Evolutionary conservation across 2,329 filamentous ascomycete genomes (phyloP).

Genomic region (Periconia sp.): DNA sequence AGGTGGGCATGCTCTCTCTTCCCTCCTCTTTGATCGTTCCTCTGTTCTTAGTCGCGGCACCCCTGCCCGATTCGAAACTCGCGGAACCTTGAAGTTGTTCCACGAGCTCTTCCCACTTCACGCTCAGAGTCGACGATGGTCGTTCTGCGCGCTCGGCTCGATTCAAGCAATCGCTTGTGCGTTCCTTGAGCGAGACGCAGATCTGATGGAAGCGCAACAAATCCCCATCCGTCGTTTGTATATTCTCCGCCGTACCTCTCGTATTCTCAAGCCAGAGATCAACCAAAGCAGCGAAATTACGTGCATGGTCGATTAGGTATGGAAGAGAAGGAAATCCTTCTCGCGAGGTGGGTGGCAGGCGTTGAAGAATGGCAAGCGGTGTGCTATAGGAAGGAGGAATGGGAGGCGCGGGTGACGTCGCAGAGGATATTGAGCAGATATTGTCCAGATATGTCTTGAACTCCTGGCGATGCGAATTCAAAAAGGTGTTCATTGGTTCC

Average conservation of each 20-base stretch:
- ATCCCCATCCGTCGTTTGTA: conserved; percentile 51
- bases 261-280: conserved; percentile 75
- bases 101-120: conserved; percentile 61
- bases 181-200: conserved; percentile 54
- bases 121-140: conserved; percentile 54
- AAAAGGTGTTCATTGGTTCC: conserved; percentile 95
- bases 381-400: conserved; percentile 89
- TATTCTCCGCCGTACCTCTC: conserved; percentile 42
- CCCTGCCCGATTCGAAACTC: conserved; percentile 37
- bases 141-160: conserved; percentile 60
- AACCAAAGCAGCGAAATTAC: conserved; percentile 83
- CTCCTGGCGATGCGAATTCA: conserved; percentile 74
- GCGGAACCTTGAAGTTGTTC: conserved; percentile 50
- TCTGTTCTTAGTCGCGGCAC: conserved; percentile 39
- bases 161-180: conserved; percentile 58
- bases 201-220: conserved; percentile 57
- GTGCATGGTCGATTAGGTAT: conserved; percentile 87
- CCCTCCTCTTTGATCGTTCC: conserved; percentile 32
- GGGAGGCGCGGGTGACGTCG: conserved; percentile 61
- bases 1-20: conserved; percentile 27
- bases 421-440: conserved; percentile 81
- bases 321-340: conserved; percentile 94
- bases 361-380: conserved; percentile 84
- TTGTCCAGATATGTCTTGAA: conserved; percentile 89
- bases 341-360: conserved; percentile 77